These are phyloP conservation scores for Rozella allomycis DNA, from an alignment of 371 early-diverging fungal genomes.

Conservation along the genomic window DNA sequence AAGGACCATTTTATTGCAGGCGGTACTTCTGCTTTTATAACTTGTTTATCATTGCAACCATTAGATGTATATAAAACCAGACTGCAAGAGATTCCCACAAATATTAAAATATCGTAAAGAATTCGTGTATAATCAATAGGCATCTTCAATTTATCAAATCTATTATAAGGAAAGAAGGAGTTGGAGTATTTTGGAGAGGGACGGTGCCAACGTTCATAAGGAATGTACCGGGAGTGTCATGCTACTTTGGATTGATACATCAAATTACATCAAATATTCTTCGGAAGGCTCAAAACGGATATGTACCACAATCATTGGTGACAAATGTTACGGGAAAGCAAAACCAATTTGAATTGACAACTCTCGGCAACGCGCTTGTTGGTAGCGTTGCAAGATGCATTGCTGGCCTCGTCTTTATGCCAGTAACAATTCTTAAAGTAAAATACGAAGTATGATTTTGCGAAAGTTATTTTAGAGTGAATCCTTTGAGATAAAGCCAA, in stretches of 20 bases:
- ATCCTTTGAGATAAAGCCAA: too few species aligned
- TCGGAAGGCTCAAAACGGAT: constrained; percentile 1
- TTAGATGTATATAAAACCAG: too few species aligned
- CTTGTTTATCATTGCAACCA: too few species aligned
- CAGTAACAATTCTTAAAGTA: constrained; percentile 76
- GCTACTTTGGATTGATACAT: too few species aligned
- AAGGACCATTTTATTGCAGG: too few species aligned
- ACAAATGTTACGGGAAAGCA: constrained; percentile 6
- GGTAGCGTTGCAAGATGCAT: constrained; percentile 61
- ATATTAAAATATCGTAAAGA: too few species aligned
- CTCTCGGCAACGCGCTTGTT: constrained; percentile 42
- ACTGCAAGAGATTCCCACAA: too few species aligned
- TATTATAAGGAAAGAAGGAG: too few species aligned
- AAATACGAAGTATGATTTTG: constrained; percentile 48
- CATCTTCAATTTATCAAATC: too few species aligned
- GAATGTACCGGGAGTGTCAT: constrained; percentile 62
- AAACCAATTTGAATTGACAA: constrained; percentile 11
- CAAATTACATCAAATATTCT: constrained; percentile 31
- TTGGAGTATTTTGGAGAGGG: constrained; percentile 56
- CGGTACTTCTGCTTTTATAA: too few species aligned
- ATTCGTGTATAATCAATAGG: too few species aligned
- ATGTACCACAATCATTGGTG: constrained; percentile 1
- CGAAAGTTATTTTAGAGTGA: too few species aligned
- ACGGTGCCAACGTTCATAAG: constrained; percentile 44
- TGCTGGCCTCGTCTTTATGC: constrained; percentile 80